Evolutionary conservation across 2,329 filamentous ascomycete species (phyloP).

Genomic region (Tolypocladium paradoxum): DNA sequence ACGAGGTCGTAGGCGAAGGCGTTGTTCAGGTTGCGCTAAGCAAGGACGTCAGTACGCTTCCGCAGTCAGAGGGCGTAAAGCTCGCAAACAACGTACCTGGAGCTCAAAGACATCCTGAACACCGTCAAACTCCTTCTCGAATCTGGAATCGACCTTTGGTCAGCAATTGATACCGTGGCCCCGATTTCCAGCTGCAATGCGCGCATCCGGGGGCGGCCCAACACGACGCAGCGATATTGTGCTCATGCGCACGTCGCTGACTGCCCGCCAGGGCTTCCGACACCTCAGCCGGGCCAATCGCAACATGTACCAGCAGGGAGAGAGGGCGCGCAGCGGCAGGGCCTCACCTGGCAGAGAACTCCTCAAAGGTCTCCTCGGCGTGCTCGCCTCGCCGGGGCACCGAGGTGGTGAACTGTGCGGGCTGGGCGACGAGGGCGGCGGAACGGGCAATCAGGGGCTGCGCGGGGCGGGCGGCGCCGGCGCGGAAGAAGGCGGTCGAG

Average conservation of each 20-base stretch:
- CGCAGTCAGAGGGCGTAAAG: not conserved
- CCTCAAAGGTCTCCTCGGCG: conserved; percentile 95
- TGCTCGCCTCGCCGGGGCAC: conserved; percentile 49
- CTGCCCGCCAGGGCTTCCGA: not conserved
- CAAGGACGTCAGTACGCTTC: conserved; percentile 8
- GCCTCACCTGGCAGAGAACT: conserved; percentile 91
- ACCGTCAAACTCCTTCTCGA: conserved; percentile 96
- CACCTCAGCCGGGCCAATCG: conserved; percentile 2
- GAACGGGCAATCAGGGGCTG: conserved; percentile 44
- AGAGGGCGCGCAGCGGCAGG: not conserved
- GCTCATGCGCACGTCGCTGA: not conserved
- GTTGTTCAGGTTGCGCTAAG: conserved; percentile 89
- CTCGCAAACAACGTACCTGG: conserved; percentile 57
- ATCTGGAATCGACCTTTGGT: conserved; percentile 48
- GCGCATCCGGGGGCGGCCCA: not conserved
- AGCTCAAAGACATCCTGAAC: conserved; percentile 99
- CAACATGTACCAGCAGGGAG: not conserved
- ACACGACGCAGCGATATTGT: not conserved
- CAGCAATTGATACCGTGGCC: not conserved
- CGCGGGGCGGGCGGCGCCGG: conserved; percentile 47
- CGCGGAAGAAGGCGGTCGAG: conserved; percentile 52
- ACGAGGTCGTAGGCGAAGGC: conserved; percentile 99
- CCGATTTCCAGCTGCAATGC: not conserved
- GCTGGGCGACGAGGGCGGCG: conserved; percentile 33
- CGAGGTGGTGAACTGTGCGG: conserved; percentile 51